Base-by-base conservation (phyloP, 106 monocot species). In the Vanilla planifolia region DNA sequence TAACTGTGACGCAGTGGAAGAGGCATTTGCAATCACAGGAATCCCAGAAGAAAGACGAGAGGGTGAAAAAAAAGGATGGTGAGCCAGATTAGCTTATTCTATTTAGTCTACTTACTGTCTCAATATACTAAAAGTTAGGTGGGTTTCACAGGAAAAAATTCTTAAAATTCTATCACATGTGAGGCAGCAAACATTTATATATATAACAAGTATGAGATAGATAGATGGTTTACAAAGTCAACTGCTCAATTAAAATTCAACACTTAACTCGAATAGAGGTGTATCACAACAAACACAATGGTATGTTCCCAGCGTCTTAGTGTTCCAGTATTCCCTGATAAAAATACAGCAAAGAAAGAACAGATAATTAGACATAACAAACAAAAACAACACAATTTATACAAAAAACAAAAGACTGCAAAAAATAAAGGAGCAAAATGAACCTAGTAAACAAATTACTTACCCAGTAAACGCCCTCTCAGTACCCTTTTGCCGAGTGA, bases 401-500 rank as follows among this genome's bases (percentile, higher is more conserved):
- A 55, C 13, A 6, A 43, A 8, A 8, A 2, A 21, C 21, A 43
- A 13, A 24, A 24, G 0, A 5, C 20, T 30, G 23, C 3, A 48
- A 23, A 43, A 43, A 13, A 8, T 32, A 2, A 3, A 63, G 9
- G 27, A 7, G 19, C 20, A 11, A 33, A 45, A 3, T 60, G 30
- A 43, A 19, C 5, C 22, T 27, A 25, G 23, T 6, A 60, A 55
- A 28, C 34, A 57, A 39, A 23, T 21, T 6, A 23, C 69, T 47
- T 85, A 94, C 94, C 94, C 94, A 41, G 89, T 83, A 22, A 89
- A 95, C 50, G 94, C 94, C 55, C 94, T 86, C 70, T 94, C 89
- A n/a, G 94, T 95, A 35, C 89, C 89, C 83, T 90, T 95, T 60
- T 95, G 73, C 7, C 86, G 71, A 57, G 95, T 68, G 35, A 89